Evolutionary conservation across 2,329 filamentous ascomycete genomes (phyloP).

Genomic region (Colletotrichum brevisporum): DNA sequence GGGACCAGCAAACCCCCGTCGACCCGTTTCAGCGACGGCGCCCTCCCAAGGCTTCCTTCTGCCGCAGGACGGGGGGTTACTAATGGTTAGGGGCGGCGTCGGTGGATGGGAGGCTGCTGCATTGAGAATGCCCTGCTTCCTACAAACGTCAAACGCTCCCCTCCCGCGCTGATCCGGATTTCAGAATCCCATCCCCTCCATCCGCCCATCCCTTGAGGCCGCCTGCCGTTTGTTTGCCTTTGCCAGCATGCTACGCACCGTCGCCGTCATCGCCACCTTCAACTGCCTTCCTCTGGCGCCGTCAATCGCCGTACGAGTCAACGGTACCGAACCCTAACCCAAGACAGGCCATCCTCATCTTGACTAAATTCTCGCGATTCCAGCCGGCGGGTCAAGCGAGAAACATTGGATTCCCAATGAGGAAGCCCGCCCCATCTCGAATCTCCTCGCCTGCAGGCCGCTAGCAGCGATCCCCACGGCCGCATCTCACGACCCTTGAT

Average conservation of each 20-base stretch:
- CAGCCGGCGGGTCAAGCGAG: constrained; percentile 30
- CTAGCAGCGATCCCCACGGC: constrained; percentile 34
- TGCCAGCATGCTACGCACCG: neutral
- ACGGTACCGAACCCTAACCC: constrained; percentile 2
- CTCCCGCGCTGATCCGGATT: constrained; percentile 15
- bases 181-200: neutral
- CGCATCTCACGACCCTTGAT: constrained; percentile 30
- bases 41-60: constrained; percentile 9
- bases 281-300: neutral
- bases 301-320: constrained; percentile 16
- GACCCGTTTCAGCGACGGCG: constrained; percentile 18
- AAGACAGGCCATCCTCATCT: constrained; percentile 17
- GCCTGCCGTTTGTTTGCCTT: neutral
- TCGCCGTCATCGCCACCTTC: neutral
- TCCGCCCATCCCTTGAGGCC: neutral
- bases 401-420: constrained; percentile 37
- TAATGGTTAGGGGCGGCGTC: neutral
- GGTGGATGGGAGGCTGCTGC: constrained; percentile 1
- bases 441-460: constrained; percentile 35
- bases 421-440: constrained; percentile 36
- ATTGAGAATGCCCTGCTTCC: constrained; percentile 24
- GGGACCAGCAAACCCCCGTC: constrained; percentile 8
- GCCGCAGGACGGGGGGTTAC: constrained; percentile 12
- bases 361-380: constrained; percentile 23
- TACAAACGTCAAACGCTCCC: constrained; percentile 32